Base-by-base conservation (phyloP, 805 yeast species). In the Saccharomyces kudriavzevii region DNA sequence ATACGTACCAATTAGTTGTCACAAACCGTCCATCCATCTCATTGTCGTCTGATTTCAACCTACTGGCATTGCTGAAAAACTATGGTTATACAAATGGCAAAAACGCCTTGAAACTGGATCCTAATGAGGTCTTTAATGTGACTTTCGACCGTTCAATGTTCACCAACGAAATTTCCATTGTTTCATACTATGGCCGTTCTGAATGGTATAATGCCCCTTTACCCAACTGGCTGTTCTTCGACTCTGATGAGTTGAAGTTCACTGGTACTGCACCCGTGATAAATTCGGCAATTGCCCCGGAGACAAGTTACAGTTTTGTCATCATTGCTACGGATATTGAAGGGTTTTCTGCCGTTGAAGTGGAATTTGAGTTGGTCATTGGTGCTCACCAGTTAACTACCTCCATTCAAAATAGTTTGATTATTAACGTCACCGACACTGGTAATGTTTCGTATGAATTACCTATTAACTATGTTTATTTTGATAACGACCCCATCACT, bases 331-430 rank as follows among this genome's bases (percentile, higher is more conserved):
- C 96, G 1, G 96, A 90, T 63, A 81, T 82, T 62, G 69, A 70
- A 26, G 96, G 95, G 1, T 90, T 68, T 65, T 73, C 94, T 1
- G 90, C 87, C 17, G 84, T 83, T 3, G 82, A 77, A 58, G 84
- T 87, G 2, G 71, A 78, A 29, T 94, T 94, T 72, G 76, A 81
- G 55, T 73, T 94, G 40, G 73, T 85, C 26, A 85, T 92, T 40
- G 99, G 99, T 45, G 96, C 95, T 9, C 97, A 94, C 67, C 84
- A 80, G 57, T 76, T 94, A 57, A 77, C 89, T 40, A 84, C 94
- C 1, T 74, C 83, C 24, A 65, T 82, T 40, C 80, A 86, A 54
- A 77, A 78, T 49, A 76, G 81, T 1, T 70, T 81, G 28, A 68
- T 75, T 24, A 74, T 87, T 54, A 87, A 87, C 60, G 91, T 89